Percentiles rank a stretch among this genome's conserved stretches.
Conservation (phyloP, 2,329 filamentous ascomycete species). For the Bisporella sp. region DNA sequence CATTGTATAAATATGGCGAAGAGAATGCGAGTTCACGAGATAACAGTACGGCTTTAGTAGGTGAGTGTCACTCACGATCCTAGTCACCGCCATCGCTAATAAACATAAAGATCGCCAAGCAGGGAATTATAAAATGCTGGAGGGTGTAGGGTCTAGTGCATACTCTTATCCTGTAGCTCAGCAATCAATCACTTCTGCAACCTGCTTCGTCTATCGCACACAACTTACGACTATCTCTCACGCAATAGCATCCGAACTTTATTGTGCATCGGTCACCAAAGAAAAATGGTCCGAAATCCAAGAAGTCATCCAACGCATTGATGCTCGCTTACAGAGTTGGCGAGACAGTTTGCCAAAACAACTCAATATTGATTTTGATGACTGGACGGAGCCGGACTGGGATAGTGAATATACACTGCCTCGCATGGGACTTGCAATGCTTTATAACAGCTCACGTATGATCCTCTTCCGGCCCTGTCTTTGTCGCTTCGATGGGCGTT, state of each 20-base stretch:
- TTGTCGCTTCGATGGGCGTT: constrained; percentile 17
- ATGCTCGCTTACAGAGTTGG: constrained; percentile 15
- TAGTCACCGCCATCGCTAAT: no score
- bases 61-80: no score
- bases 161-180: constrained; percentile 6
- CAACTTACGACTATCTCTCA: constrained; percentile 20
- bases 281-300: constrained; percentile 20
- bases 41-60: no score
- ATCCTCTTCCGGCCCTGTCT: constrained; percentile 22
- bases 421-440: constrained; percentile 17
- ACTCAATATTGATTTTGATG: constrained; percentile 15
- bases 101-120: no score
- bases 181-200: constrained; percentile 13
- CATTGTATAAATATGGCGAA: constrained; percentile 5
- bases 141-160: no score
- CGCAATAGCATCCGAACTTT: constrained; percentile 19
- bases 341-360: constrained; percentile 9
- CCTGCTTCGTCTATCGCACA: constrained; percentile 21
- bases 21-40: no score
- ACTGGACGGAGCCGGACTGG: constrained; percentile 7
- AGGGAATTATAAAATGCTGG: no score
- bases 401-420: constrained; percentile 6
- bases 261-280: constrained; percentile 18
- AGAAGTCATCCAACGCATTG: constrained; percentile 14
- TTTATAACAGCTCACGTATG: constrained; percentile 18